Percentiles rank a stretch among this genome's conserved stretches.
phyloP scores from a whole-genome alignment of 2,329 filamentous ascomycete species.

The Fusarium burgessii region DNA sequence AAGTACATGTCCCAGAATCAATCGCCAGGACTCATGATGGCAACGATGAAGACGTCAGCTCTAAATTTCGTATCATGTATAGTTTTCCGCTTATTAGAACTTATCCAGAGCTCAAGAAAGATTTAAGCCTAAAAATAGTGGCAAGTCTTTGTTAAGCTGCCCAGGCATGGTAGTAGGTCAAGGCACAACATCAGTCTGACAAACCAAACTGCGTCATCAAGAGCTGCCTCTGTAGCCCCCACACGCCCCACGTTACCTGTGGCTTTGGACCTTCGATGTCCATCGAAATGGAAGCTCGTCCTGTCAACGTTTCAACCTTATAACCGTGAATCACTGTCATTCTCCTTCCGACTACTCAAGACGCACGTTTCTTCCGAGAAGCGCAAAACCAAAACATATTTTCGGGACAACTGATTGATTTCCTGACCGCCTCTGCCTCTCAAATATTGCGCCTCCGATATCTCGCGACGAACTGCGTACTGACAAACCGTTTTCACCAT shows the following conservation, averaged over 20 bases:
- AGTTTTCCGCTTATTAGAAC: background rate
- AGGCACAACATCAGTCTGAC: background rate
- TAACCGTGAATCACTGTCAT: background rate
- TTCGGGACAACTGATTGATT: background rate
- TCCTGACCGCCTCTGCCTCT: constrained; percentile 35
- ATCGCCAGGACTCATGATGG: background rate
- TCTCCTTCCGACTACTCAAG: background rate
- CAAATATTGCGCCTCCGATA: constrained; percentile 13
- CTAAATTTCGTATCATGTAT: background rate
- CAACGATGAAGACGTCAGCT: background rate
- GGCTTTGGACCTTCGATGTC: constrained; percentile 26
- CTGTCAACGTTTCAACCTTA: constrained; percentile 19
- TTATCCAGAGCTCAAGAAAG: background rate
- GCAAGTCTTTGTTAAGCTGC: background rate
- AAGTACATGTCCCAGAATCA: background rate
- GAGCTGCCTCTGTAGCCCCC: constrained; percentile 48
- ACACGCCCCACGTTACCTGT: constrained; percentile 37
- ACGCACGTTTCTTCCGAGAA: background rate
- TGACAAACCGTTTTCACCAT: constrained; percentile 27
- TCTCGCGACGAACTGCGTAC: constrained; percentile 10
- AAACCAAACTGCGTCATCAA: constrained; percentile 52
- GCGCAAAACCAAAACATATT: background rate
- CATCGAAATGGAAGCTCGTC: constrained; percentile 20
- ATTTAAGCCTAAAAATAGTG: background rate
- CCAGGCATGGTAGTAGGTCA: too few relatives aligned